Evolutionary conservation across 1,284 basidiomycete genomes (phyloP).

Genomic region (Leccinum fallax): DNA sequence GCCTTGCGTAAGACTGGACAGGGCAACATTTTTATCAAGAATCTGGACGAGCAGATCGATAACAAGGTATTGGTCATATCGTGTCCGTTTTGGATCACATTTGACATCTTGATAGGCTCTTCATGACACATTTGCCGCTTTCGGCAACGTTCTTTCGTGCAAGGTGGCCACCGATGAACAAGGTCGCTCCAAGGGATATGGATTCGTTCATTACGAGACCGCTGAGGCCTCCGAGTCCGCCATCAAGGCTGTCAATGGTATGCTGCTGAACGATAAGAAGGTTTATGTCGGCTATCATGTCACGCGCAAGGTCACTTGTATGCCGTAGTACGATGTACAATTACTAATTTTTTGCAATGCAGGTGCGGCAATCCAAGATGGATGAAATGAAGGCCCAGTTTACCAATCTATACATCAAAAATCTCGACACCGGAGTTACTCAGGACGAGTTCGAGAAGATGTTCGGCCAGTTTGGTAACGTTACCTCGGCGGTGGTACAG

Average conservation of each 20-base stretch:
- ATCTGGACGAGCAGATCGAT: conserved; percentile 97
- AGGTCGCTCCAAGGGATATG: conserved; percentile 94
- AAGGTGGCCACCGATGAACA: conserved; percentile 97
- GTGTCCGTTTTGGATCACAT: conserved; percentile 1
- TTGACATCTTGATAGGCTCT: conserved; percentile 65
- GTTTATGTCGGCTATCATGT: conserved; percentile 99
- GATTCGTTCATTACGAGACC: conserved; percentile 99
- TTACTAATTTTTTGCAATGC: not conserved
- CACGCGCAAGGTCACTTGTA: conserved; percentile 80
- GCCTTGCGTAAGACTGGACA: conserved; percentile 99
- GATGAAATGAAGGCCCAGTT: conserved; percentile 97
- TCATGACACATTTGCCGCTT: conserved; percentile 99
- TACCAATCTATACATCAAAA: conserved; percentile 99
- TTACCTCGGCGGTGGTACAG: conserved; percentile 89
- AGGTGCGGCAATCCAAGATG: conserved; percentile 97
- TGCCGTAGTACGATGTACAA: not conserved
- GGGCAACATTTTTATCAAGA: conserved; percentile 99
- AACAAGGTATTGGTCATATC: conserved; percentile 75
- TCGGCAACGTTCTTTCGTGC: conserved; percentile 98
- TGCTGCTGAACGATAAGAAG: conserved; percentile 99
- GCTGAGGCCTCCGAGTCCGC: conserved; percentile 95
- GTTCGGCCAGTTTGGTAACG: conserved; percentile 80
- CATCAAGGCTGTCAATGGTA: conserved; percentile 99
- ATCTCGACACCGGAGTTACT: conserved; percentile 84
- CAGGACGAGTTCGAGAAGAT: conserved; percentile 89